Conservation (phyloP, 1,284 basidiomycete species). For the Waitea zeae region DNA sequence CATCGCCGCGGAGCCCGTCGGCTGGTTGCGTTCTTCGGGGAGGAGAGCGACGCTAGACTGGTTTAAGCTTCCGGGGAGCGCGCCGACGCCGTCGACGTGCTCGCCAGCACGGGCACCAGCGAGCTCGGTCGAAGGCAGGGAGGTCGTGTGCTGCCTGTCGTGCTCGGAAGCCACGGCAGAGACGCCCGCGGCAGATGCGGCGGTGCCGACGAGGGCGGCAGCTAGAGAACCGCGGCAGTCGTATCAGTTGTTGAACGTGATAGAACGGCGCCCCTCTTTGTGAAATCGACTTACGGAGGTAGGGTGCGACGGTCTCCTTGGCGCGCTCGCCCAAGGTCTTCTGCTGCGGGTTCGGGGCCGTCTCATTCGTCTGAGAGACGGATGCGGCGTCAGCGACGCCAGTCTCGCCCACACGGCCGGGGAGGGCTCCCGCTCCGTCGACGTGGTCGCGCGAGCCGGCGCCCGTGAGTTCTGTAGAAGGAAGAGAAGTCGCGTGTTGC, state of each 20-base stretch:
- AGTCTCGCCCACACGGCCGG: slow-evolving; percentile 12
- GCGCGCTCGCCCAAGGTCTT: background rate
- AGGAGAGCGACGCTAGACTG: slow-evolving; percentile 21
- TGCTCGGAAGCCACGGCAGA: slow-evolving; percentile 11
- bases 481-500: slow-evolving; percentile 4
- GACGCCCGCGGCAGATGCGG: slow-evolving; percentile 2
- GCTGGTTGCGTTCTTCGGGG: slow-evolving; percentile 16
- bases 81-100: slow-evolving; percentile 18
- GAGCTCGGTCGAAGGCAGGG: slow-evolving; percentile 12
- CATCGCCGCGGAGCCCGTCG: background rate
- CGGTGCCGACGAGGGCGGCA: background rate
- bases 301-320: slow-evolving; percentile 1
- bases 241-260: too few species aligned
- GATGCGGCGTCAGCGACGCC: slow-evolving; percentile 10
- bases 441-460: slow-evolving; percentile 5
- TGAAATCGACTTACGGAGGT: too few species aligned
- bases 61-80: slow-evolving; percentile 17
- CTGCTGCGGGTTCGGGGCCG: background rate
- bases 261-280: too few species aligned
- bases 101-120: slow-evolving; percentile 13
- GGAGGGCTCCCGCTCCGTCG: slow-evolving; percentile 15
- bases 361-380: too few species aligned
- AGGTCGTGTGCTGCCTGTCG: slow-evolving; percentile 11
- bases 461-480: slow-evolving; percentile 6
- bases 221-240: too few species aligned